Percentiles rank a stretch among this genome's conserved stretches.
These are phyloP conservation scores for Ganoderma multipileum DNA, from an alignment of 1,284 basidiomycete genomes.

Conservation along the genomic window DNA sequence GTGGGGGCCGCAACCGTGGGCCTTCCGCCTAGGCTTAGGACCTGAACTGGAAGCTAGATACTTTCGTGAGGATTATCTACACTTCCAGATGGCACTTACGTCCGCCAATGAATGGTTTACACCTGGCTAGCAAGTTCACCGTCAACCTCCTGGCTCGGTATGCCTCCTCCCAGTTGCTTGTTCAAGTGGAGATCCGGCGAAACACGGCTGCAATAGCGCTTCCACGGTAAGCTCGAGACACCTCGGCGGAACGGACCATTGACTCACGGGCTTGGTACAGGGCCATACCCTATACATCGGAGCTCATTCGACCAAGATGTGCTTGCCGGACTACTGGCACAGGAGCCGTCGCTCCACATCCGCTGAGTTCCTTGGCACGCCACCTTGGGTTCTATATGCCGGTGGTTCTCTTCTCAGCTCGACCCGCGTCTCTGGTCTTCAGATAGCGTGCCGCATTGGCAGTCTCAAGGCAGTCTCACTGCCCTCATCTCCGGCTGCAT, in stretches of 20 bases:
- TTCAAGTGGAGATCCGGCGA: background rate
- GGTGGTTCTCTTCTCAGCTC: background rate
- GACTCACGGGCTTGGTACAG: background rate
- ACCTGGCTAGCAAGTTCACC: background rate
- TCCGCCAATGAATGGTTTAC: background rate
- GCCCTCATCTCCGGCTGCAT: slow-evolving; percentile 5
- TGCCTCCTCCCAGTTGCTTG: too few relatives aligned
- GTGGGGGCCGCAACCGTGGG: background rate
- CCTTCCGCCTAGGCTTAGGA: background rate
- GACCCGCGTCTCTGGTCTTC: background rate
- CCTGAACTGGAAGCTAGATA: background rate
- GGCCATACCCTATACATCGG: background rate
- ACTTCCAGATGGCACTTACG: background rate
- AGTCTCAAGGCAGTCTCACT: background rate
- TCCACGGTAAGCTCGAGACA: background rate
- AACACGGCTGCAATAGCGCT: background rate
- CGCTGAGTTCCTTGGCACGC: background rate
- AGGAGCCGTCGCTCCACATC: background rate
- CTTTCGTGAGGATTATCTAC: background rate
- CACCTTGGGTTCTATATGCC: background rate
- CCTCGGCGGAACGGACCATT: background rate
- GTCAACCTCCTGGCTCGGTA: too few relatives aligned
- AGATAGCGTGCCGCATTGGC: background rate
- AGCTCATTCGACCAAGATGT: background rate
- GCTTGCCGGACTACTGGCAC: background rate